phyloP scores from a whole-genome alignment of 2,329 filamentous ascomycete genomes.

The Ophiocordyceps camponoti-saundersi region DNA sequence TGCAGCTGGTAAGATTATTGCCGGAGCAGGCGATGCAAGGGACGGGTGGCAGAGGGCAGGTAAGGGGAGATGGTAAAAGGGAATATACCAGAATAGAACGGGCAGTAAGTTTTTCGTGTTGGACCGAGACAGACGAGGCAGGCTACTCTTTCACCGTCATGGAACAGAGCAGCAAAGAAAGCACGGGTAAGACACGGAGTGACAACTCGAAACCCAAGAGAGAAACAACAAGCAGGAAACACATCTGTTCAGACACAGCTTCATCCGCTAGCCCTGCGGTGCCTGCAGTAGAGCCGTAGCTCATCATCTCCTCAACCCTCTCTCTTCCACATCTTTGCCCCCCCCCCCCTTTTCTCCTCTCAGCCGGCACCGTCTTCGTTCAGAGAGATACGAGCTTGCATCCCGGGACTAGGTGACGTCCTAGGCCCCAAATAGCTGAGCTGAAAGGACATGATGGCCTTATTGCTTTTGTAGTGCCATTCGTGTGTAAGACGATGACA shows the following conservation, averaged over 20 bases:
- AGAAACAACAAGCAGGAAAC: neutral
- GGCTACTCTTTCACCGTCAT: too few relatives aligned
- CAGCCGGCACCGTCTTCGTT: too few relatives aligned
- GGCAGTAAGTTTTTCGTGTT: too few relatives aligned
- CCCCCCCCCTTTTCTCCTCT: too few relatives aligned
- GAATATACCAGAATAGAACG: too few relatives aligned
- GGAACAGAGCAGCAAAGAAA: neutral
- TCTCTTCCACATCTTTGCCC: neutral
- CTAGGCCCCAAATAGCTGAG: neutral
- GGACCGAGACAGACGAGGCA: too few relatives aligned
- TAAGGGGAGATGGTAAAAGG: too few relatives aligned
- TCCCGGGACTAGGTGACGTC: neutral
- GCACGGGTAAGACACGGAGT: too few relatives aligned
- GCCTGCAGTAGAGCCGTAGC: neutral
- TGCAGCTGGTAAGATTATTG: neutral
- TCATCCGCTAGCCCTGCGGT: neutral
- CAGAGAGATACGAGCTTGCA: neutral
- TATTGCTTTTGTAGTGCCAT: neutral
- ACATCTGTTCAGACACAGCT: neutral
- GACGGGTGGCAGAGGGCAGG: neutral
- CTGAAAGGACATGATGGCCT: too few relatives aligned
- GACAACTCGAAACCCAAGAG: neutral
- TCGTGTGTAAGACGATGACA: neutral
- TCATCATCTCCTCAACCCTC: neutral
- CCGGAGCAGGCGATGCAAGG: neutral